Evolutionary conservation across 1,284 basidiomycete genomes (phyloP), one percentile per base, ranked within the genome.

Genomic region (Rhizoctonia solani): DNA sequence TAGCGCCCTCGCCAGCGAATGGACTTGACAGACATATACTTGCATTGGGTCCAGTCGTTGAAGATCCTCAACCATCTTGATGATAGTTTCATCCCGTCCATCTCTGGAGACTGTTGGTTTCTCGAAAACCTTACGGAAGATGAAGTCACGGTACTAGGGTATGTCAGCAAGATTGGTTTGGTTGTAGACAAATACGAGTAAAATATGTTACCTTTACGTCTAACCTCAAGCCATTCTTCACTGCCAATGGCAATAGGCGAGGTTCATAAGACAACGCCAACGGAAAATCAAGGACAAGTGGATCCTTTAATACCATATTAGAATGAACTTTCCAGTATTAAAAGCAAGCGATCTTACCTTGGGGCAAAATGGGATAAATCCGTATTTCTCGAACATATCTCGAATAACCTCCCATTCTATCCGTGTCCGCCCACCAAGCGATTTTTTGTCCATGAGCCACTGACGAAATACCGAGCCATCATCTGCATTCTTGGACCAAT

Each of bases 101-200:
- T 82, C 80, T 49, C 66, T 56, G 47, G 59, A 58, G 13, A 53
- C 58, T 14, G 47, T 30, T 14, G 46, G 63, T 68, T 84, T 83
- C 76, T 89, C 88, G 71, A 90, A 90, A 83, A 90, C 89, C 75
- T 89, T 89, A 63, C 88, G 86, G 74, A 90, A 90, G 11, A 90
- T 84, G 72, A 89, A 90, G 74, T 90, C 86, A 53, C 88, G 87
- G 74, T 90, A 89, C 88, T 90, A 71, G 27, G 66, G 50, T 42
- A 53, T 29, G 25, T 23, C 14, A 27, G 25, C 14, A 44, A 54
- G 66, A 53, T 34, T 61, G n/a, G n/a, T n/a, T n/a, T n/a, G n/a
- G n/a, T n/a, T n/a, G n/a, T n/a, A n/a, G n/a, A n/a, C n/a, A n/a
- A n/a, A n/a, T n/a, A n/a, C n/a, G n/a, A n/a, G n/a, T n/a, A n/a